phyloP scores from a whole-genome alignment of 805 yeast genomes.

The Teunomyces pallodes region DNA sequence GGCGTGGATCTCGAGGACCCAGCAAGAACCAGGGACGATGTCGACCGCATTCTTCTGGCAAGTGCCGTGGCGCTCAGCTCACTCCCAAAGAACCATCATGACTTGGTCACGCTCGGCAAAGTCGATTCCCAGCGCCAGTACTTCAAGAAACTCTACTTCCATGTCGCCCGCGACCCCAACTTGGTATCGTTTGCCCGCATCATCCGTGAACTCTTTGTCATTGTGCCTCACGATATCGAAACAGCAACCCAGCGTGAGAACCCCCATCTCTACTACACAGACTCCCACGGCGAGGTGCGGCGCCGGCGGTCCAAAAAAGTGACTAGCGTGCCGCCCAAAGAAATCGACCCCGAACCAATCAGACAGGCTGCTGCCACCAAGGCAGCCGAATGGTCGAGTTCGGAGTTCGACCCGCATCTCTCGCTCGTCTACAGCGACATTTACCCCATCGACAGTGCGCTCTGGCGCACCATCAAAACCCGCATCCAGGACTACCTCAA shows the following conservation, averaged over 20 bases:
- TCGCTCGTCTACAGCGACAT: conserved; percentile 66
- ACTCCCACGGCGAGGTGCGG: conserved; percentile 28
- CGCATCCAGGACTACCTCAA: conserved; percentile 66
- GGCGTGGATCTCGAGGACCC: conserved; percentile 37
- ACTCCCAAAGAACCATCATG: conserved; percentile 38
- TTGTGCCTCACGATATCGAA: conserved; percentile 40
- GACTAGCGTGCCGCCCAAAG: conserved; percentile 12
- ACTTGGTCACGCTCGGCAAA: conserved; percentile 40
- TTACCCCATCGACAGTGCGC: conserved; percentile 66
- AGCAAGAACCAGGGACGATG: conserved; percentile 49
- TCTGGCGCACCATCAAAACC: conserved; percentile 59
- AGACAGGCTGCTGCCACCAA: conserved; percentile 47
- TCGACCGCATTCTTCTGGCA: conserved; percentile 54
- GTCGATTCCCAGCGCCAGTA: conserved; percentile 47
- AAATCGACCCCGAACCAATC: conserved; percentile 26
- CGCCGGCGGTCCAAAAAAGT: conserved; percentile 14
- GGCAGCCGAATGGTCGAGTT: conserved; percentile 51
- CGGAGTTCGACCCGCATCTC: conserved; percentile 68
- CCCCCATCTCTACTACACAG: conserved; percentile 39
- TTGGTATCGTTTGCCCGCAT: conserved; percentile 52
- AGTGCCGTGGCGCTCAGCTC: conserved; percentile 53
- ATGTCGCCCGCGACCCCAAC: conserved; percentile 43
- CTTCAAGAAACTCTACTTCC: conserved; percentile 54
- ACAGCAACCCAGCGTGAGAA: conserved; percentile 32
- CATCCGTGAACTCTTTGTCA: conserved; percentile 56